Conservation (phyloP, 108 stramenopile species). For the Chaetoceros tenuissimus region DNA sequence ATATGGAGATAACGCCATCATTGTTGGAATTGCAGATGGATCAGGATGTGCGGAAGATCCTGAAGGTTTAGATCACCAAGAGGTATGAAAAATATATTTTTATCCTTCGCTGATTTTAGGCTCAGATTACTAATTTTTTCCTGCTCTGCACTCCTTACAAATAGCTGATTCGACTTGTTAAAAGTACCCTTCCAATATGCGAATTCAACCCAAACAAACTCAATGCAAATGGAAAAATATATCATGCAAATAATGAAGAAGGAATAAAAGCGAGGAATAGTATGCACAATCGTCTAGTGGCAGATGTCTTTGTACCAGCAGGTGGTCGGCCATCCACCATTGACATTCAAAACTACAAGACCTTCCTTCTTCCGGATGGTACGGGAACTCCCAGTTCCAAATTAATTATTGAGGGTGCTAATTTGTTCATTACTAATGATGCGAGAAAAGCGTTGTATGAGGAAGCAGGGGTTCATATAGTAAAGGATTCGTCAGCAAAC, state of each 20-base stretch:
- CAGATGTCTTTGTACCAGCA: slow-evolving; percentile 95
- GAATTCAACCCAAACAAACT: slow-evolving; percentile 76
- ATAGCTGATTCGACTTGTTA: slow-evolving; percentile 84
- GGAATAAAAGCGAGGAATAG: slow-evolving; percentile 90
- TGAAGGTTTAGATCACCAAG: slow-evolving; percentile 80
- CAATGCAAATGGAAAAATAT: slow-evolving; percentile 51
- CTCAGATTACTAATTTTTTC: no score
- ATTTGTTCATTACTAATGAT: slow-evolving; percentile 89
- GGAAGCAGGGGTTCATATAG: slow-evolving; percentile 91
- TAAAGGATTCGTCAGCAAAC: slow-evolving; percentile 98
- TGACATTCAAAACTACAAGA: slow-evolving; percentile 79
- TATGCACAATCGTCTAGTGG: slow-evolving; percentile 93
- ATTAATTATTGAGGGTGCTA: slow-evolving; percentile 96
- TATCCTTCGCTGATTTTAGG: no score
- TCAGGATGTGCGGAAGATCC: slow-evolving; percentile 96
- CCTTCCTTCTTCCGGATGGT: slow-evolving; percentile 76
- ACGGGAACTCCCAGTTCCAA: slow-evolving; percentile 73
- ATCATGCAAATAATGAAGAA: slow-evolving; percentile 75
- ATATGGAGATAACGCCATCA: slow-evolving; percentile 88
- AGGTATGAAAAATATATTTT: no score
- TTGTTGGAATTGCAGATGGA: slow-evolving; percentile 95
- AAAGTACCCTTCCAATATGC: slow-evolving; percentile 60
- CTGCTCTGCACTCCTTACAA: no score
- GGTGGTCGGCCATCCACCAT: slow-evolving; percentile 97
- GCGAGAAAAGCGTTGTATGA: slow-evolving; percentile 87